Evolutionary conservation across 192 early-diverging fungal species (phyloP).

Genomic region (Podila epicladia): DNA sequence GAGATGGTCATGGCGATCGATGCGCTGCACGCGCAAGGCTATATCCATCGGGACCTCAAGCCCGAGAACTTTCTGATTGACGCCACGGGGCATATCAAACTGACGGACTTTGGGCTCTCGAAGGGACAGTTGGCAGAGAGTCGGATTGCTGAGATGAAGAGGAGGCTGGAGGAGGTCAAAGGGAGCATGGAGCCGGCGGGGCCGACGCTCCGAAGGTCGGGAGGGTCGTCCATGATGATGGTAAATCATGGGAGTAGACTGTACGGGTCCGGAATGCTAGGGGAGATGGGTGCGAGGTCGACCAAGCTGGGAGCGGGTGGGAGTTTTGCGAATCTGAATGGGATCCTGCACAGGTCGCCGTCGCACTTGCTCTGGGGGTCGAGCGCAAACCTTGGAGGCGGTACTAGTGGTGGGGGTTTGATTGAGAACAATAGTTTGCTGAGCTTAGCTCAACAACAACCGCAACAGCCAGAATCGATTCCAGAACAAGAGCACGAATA

Average conservation of each 20-base stretch:
- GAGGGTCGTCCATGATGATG: conserved; percentile 28
- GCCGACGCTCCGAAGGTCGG: conserved; percentile 22
- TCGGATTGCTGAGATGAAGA: conserved; percentile 54
- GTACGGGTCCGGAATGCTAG: conserved; percentile 8
- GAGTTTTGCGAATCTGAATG: conserved; percentile 40
- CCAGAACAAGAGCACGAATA: conserved; percentile 1
- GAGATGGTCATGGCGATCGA: conserved; percentile 85
- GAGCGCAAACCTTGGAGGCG: conserved; percentile 6
- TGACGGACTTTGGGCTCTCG: conserved; percentile 88
- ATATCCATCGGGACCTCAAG: conserved; percentile 90
- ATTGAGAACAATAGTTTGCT: conserved; percentile 28
- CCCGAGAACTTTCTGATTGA: conserved; percentile 84
- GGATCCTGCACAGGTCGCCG: conserved; percentile 34
- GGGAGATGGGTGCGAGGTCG: background rate
- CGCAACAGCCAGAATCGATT: background rate
- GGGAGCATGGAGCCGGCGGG: conserved; percentile 49
- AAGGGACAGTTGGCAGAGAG: conserved; percentile 74
- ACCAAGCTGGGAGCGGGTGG: conserved; percentile 18
- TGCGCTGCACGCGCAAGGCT: conserved; percentile 84
- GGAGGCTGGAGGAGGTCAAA: conserved; percentile 64
- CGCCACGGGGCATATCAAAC: conserved; percentile 78
- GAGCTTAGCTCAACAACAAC: conserved; percentile 10
- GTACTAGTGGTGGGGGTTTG: background rate
- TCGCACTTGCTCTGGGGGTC: conserved; percentile 34
- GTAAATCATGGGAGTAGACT: background rate